Evolutionary conservation across 192 early-diverging fungal species (phyloP), one percentile per base, ranked within the genome.

Genomic region (Coemansia biformis): DNA sequence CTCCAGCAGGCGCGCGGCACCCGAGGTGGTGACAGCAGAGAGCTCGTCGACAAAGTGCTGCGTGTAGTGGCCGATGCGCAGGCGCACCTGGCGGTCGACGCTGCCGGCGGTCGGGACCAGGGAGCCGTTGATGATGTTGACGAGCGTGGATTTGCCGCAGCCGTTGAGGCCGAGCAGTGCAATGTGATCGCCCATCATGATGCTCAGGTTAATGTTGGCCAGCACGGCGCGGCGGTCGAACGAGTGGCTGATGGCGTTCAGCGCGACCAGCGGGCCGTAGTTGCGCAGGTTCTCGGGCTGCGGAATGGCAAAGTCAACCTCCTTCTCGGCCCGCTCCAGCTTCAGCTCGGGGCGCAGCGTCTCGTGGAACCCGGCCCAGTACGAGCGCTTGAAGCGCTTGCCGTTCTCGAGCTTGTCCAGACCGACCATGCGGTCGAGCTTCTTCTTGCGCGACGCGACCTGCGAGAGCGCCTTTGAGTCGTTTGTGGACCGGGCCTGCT

Each of bases 151-250:
- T 38, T 82, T 85, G 39, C 88, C 88, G 46, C 79, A 80, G 40
- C 88, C 87, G 56, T 96, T 96, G 9, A 83, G 79, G 28, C 93
- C 93, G 10, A 93, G 59, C 18, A 96, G 66, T 1, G 78, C 89
- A 41, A 92, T 79, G 23, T 86, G 77, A 17, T 79, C 75, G 31
- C 75, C 78, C 41, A 75, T 81, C 50, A 82, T 79, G 28, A 94
- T 64, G 45, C 77, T 83, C 17, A 94, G 59, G 11, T 78, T 85
- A 28, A 89, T 77, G 54, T 86, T 81, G 29, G 74, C 51, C 21
- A 94, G 59, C 2, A 87, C 77, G 7, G 53, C 29, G 32, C 24
- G 50, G 28, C 58, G 8, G 28, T 42, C 45, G 35, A 66, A 74
- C 5, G 50, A 58, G 50, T 66, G 76, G 6, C 73, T 56, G 15